A percentile compares a stretch with the other conserved stretches of the same genome.
Conservation (phyloP, 2,329 filamentous ascomycete species). For the Tolypocladium paradoxum region DNA sequence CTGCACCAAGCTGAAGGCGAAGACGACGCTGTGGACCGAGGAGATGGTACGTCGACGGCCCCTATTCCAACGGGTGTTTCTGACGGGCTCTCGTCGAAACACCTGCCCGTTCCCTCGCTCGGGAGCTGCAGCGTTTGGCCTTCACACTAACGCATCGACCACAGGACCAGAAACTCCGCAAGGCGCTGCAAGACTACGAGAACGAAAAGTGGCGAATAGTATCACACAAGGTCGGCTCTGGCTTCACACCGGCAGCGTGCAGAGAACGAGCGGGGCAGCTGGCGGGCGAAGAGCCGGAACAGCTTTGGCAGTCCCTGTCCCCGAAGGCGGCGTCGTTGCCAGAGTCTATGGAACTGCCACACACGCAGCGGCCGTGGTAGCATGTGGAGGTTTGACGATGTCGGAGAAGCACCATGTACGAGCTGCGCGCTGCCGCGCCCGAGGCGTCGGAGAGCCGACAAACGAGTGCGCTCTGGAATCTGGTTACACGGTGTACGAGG, state of each 20-base stretch:
- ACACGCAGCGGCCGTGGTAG: slow-evolving; percentile 10
- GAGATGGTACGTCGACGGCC: slow-evolving; percentile 59
- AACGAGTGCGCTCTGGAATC: not conserved
- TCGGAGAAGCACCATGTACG: too few species aligned
- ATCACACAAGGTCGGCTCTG: slow-evolving; percentile 79
- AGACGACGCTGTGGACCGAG: slow-evolving; percentile 86
- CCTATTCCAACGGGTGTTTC: not conserved
- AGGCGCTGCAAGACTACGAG: slow-evolving; percentile 73
- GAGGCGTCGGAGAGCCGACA: not conserved
- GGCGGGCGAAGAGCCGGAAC: slow-evolving; percentile 27
- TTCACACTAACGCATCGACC: slow-evolving; percentile 4
- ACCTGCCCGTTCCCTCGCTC: not conserved
- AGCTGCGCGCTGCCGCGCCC: too few species aligned
- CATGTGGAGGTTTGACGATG: not conserved
- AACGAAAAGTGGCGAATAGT: slow-evolving; percentile 90
- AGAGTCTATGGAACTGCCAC: slow-evolving; percentile 9
- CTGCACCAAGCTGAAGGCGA: slow-evolving; percentile 89
- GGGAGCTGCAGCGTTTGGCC: not conserved
- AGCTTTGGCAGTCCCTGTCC: slow-evolving; percentile 46
- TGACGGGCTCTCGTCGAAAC: not conserved
- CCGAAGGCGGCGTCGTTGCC: slow-evolving; percentile 26
- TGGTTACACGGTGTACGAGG: not conserved
- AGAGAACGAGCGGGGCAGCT: slow-evolving; percentile 67
- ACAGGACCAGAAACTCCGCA: slow-evolving; percentile 67
- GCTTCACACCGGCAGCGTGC: slow-evolving; percentile 80